phyloP scores from a whole-genome alignment of 305 asterid species.

The Rubia balearica region DNA sequence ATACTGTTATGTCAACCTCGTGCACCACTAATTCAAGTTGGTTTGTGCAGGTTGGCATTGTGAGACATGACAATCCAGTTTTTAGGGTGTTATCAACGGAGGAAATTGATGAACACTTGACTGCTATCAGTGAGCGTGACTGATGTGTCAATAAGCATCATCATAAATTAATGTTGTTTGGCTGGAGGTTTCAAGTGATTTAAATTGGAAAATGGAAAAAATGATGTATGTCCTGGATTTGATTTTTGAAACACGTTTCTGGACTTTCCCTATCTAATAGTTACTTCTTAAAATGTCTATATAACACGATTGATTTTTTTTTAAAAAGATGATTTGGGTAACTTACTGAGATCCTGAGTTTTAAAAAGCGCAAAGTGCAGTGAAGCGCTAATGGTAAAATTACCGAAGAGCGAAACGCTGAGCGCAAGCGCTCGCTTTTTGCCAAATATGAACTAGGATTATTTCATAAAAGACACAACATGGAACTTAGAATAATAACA shows the following conservation, averaged over 20 bases:
- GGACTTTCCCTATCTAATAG: neutral
- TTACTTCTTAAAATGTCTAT: neutral
- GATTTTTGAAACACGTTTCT: neutral
- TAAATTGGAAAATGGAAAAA: neutral
- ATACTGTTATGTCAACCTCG: neutral
- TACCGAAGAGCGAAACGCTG: too few species aligned
- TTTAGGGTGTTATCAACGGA: conserved; percentile 75
- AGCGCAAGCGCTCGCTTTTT: too few species aligned
- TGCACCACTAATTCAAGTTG: neutral
- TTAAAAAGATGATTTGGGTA: neutral
- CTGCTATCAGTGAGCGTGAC: conserved; percentile 96
- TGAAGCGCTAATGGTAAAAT: too few species aligned
- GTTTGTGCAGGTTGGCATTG: conserved; percentile 73
- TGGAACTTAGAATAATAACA: too few species aligned
- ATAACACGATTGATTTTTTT: neutral
- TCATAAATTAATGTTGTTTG: neutral
- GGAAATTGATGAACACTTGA: conserved; percentile 88
- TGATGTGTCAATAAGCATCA: conserved; percentile 19
- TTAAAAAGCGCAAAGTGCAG: too few species aligned
- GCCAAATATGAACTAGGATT: too few species aligned
- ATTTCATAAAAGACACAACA: too few species aligned
- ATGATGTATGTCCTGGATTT: neutral
- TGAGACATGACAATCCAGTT: conserved; percentile 58
- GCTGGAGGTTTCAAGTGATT: neutral
- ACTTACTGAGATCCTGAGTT: too few species aligned